Base-by-base conservation (phyloP, 1,284 basidiomycete genomes). In the Fomitopsis pinicola region DNA sequence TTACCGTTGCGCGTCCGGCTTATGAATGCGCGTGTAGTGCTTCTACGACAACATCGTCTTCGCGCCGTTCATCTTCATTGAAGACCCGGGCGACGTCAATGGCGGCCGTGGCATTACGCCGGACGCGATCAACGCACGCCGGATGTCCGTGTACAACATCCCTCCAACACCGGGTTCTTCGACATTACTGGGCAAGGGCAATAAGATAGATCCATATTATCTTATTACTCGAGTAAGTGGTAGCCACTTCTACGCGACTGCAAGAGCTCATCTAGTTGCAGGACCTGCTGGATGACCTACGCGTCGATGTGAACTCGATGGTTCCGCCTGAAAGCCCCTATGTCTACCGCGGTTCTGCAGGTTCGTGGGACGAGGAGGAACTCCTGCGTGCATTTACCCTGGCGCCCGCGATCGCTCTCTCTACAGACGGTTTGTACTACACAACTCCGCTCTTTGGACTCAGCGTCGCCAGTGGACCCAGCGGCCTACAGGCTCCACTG, bases 11-110 rank as follows among this genome's bases (percentile, higher is more conserved):
- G 36, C 12, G 5, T 35, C 17, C 12, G 3, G 12, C 48, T 50
- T 17, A 50, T n/a, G 7, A 35, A 48, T 59, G 53, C 35, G 50
- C 55, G 36, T 55, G 58, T 67, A 96, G 92, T 96, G 92, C 66
- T 95, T 97, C 71, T 99, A 91, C 73, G 97, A 99, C 77, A 98
- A 99, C 71, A 95, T 96, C 59, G 89, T 94, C 26, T 95, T 91
- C 76, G 94, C 90, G 52, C 97, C 91, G 0, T 99, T 99, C 77
- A 92, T 98, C 62, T 98, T 96, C 70, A 91, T 98, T 62, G 96
- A 98, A 71, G 95, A 97, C 71, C 88, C 90, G 12, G 67, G 87
- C 50, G 92, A 94, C 65, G 79, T 84, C 22, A 86, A 86, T 69
- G 82, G 84, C 42, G 81, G 82, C 63, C 77, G 79, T 52, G 80